phyloP scores from a whole-genome alignment of 1,139 yeast species.

The Geotrichum carabidarum region DNA sequence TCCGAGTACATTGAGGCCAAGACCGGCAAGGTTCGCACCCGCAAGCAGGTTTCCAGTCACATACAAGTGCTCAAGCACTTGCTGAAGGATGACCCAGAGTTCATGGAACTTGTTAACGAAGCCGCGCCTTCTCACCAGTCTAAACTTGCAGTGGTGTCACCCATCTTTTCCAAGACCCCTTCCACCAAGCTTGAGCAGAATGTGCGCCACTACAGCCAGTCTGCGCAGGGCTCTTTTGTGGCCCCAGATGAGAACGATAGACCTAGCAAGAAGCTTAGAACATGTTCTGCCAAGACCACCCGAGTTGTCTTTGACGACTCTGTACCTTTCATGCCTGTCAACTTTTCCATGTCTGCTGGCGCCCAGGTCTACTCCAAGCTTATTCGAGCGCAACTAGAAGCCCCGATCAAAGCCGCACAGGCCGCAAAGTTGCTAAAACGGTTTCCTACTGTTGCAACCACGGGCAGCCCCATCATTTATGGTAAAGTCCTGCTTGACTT shows the following conservation, averaged over 20 bases:
- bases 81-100: conserved; percentile 49
- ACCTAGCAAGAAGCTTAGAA: conserved; percentile 2
- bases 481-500: conserved; percentile 34
- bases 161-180: conserved; percentile 29
- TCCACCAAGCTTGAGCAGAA: conserved; percentile 15
- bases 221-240: conserved; percentile 13
- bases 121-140: conserved; percentile 21
- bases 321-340: conserved; percentile 21
- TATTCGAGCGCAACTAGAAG: conserved; percentile 37
- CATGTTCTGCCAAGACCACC: background rate
- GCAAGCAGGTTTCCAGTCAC: conserved; percentile 90
- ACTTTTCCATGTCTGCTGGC: conserved; percentile 27
- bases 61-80: conserved; percentile 83
- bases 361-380: conserved; percentile 31
- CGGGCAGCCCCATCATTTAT: conserved; percentile 32
- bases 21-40: conserved; percentile 75
- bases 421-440: conserved; percentile 29
- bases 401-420: conserved; percentile 32
- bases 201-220: conserved; percentile 6
- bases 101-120: conserved; percentile 37
- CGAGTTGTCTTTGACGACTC: background rate
- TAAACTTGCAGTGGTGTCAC: conserved; percentile 26
- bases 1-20: conserved; percentile 73
- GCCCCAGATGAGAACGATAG: background rate
- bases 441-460: conserved; percentile 30